Conservation (phyloP, 2,329 filamentous ascomycete species). For the Trichoderma sp. region DNA sequence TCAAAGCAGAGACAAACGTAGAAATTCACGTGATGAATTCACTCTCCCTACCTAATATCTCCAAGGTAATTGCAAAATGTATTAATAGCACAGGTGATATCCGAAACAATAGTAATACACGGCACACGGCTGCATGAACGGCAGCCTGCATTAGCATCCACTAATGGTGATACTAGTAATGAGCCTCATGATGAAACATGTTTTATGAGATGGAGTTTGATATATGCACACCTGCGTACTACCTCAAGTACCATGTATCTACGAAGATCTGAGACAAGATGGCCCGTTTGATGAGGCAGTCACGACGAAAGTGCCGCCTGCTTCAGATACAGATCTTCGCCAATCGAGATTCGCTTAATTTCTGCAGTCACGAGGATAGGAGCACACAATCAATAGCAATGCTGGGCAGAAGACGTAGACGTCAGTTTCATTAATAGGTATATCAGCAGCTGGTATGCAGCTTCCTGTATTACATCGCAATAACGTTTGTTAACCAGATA, state of each 20-base stretch:
- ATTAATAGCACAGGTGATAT: background rate
- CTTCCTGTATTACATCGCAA: conserved; percentile 12
- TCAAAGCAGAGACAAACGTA: background rate
- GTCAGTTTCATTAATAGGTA: conserved; percentile 17
- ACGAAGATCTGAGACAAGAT: background rate
- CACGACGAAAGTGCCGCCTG: background rate
- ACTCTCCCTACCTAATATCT: background rate
- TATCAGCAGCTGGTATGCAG: background rate
- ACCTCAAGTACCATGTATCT: background rate
- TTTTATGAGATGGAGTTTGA: background rate
- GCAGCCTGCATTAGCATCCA: background rate
- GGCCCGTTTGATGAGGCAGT: background rate
- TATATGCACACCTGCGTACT: background rate
- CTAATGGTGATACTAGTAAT: background rate
- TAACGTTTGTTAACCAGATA: conserved; percentile 7
- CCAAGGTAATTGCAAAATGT: background rate
- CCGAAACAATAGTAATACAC: background rate
- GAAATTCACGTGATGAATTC: background rate
- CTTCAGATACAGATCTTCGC: background rate
- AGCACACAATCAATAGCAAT: background rate
- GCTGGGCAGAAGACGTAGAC: conserved; percentile 7
- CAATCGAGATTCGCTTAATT: background rate
- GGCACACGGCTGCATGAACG: background rate
- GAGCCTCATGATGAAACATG: conserved; percentile 1
- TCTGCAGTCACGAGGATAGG: background rate